Base-by-base conservation (phyloP, 106 monocot species). In the Dendrobium chrysotoxum region DNA sequence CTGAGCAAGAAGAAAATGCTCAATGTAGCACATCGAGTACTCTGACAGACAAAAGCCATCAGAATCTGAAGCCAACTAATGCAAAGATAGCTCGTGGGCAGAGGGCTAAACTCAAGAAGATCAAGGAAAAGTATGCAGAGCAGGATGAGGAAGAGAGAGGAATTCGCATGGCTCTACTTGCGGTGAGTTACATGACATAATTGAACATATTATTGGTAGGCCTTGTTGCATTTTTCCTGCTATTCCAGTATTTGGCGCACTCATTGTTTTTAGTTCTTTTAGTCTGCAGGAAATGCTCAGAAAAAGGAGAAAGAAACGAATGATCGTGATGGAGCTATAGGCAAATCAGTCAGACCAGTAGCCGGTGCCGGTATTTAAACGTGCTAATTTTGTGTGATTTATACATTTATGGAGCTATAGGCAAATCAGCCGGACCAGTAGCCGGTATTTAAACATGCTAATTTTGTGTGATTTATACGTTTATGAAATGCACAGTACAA, bases 81-180 rank as follows among this genome's bases (percentile, higher is more conserved):
- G 41, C 78, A 47, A 99, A 93, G 83, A 70, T 84, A 11, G 86
- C 80, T 75, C 92, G 99, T 81, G 99, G 99, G 28, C 99, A 93
- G 46, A 93, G 83, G 85, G 81, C 93, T 75, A 99, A 95, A 76
- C 84, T 95, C 75, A 99, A 91, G 86, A 99, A 99, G 86, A 99
- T 95, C 11, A 95, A 95, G 81, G 95, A 91, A 75, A 99, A 99
- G 83, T 99, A 99, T 91, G 92, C 93, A 67, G 93, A 93, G 61
- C 99, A 99, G 81, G 99, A 99, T 82, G 99, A 95, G 41, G 99
- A 99, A 87, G 99, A 99, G 86, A 87, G 99, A 83, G 85, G 82
- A 66, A 93, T 95, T 80, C 89, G 95, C 16, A 95, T 99, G 99
- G 88, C 99, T 80, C 90, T 99, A 78, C 87, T 99, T 79, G 95